Conservation (phyloP, 257 asterid species). For the Forsythia suspensa region DNA sequence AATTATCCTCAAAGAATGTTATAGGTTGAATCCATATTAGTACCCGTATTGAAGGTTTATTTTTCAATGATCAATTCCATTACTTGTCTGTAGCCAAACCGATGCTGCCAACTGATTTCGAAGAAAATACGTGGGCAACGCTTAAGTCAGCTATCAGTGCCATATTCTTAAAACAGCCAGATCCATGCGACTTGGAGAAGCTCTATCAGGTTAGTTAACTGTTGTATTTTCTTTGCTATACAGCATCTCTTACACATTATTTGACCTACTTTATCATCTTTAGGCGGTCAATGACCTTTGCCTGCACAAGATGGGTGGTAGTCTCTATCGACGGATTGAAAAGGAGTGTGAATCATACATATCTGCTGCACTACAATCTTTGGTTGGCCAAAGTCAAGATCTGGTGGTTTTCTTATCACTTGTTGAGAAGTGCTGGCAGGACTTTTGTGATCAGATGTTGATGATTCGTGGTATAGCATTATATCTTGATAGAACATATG, state of each 20-base stretch:
- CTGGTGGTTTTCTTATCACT: slow-evolving; percentile 48
- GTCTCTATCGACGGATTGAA: slow-evolving; percentile 45
- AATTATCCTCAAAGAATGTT: neutral
- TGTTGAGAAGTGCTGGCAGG: slow-evolving; percentile 56
- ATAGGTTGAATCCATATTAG: neutral
- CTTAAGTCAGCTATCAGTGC: slow-evolving; percentile 90
- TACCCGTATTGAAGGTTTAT: neutral
- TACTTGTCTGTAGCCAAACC: slow-evolving; percentile 69
- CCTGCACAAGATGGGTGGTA: slow-evolving; percentile 55
- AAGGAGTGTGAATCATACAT: slow-evolving; percentile 51
- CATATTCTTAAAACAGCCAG: slow-evolving; percentile 88
- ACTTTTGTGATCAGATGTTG: slow-evolving; percentile 55
- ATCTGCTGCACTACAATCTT: slow-evolving; percentile 39
- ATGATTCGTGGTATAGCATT: slow-evolving; percentile 95
- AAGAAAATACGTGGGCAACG: slow-evolving; percentile 90
- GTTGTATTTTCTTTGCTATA: slow-evolving; percentile 4
- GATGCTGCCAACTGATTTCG: slow-evolving; percentile 72
- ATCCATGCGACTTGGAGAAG: slow-evolving; percentile 90
- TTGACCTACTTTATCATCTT: slow-evolving; percentile 22
- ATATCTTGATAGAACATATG: slow-evolving; percentile 92
- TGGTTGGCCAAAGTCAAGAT: slow-evolving; percentile 54
- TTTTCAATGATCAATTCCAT: slow-evolving; percentile 18
- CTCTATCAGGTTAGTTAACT: slow-evolving; percentile 72
- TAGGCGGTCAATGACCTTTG: slow-evolving; percentile 76
- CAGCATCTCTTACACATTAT: slow-evolving; percentile 21